Evolutionary conservation across 345 rosid species (phyloP).

Genomic region (Corchorus olitorius): DNA sequence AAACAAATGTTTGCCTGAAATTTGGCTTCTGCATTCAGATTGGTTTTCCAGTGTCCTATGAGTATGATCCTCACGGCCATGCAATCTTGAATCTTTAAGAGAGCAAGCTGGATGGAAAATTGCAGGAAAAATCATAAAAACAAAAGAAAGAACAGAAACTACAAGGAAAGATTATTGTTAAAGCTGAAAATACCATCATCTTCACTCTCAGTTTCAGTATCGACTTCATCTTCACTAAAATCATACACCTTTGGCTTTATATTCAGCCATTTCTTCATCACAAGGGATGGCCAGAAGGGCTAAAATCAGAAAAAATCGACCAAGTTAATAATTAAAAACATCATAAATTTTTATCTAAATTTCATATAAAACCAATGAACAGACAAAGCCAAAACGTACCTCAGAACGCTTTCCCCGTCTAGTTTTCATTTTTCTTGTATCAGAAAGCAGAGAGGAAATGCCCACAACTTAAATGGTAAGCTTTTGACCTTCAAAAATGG

Average conservation of each 20-base stretch:
- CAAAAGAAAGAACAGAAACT: slow-evolving; percentile 2
- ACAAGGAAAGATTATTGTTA: not conserved
- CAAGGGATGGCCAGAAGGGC: slow-evolving; percentile 92
- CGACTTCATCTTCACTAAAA: slow-evolving; percentile 93
- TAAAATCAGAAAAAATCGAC: slow-evolving; percentile 31
- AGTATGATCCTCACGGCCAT: slow-evolving; percentile 27
- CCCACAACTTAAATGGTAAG: slow-evolving; percentile 8
- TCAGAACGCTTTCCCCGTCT: slow-evolving; percentile 69
- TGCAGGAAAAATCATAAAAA: slow-evolving; percentile 18
- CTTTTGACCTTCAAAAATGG: slow-evolving; percentile 21
- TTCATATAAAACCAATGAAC: slow-evolving; percentile 5
- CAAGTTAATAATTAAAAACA: slow-evolving; percentile 23
- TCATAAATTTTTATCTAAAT: not conserved
- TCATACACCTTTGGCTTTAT: slow-evolving; percentile 77
- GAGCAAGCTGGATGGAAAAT: slow-evolving; percentile 44
- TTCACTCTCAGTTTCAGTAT: slow-evolving; percentile 90
- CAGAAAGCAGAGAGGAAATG: slow-evolving; percentile 15
- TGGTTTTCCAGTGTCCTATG: slow-evolving; percentile 29
- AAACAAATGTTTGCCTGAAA: slow-evolving; percentile 55
- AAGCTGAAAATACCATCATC: slow-evolving; percentile 64
- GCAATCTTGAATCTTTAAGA: slow-evolving; percentile 47
- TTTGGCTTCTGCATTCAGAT: slow-evolving; percentile 37
- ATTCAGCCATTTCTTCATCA: slow-evolving; percentile 97
- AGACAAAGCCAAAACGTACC: slow-evolving; percentile 35
- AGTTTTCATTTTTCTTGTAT: slow-evolving; percentile 48